A percentile compares a stretch with the other conserved stretches of the same genome.
Evolutionary conservation across 805 yeast genomes (phyloP).

Genomic region (Candida piceae): DNA sequence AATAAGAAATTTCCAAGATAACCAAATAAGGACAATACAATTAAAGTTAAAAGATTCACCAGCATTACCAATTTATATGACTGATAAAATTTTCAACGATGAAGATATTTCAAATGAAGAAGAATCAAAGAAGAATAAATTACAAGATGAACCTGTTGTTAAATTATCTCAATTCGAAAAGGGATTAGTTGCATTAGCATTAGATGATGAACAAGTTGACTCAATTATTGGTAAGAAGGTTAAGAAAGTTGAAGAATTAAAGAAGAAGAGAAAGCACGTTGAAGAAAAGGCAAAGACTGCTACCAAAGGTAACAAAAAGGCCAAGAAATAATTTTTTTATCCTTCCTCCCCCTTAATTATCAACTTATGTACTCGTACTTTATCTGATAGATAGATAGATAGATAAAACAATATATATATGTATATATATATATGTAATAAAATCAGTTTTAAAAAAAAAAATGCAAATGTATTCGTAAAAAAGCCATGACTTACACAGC

Average conservation of each 20-base stretch:
- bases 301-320: conserved; percentile 1
- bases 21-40: conserved; percentile 50
- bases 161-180: conserved; percentile 60
- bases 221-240: conserved; percentile 56
- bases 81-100: conserved; percentile 49
- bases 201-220: conserved; percentile 63
- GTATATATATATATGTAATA: too few species aligned
- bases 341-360: too few species aligned
- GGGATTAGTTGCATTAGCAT: conserved; percentile 76
- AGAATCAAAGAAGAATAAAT: conserved; percentile 17
- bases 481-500: too few species aligned
- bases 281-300: neutral
- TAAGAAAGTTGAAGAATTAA: conserved; percentile 30
- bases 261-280: conserved; percentile 12
- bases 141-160: conserved; percentile 30
- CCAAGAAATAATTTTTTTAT: conserved; percentile 1
- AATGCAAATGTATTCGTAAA: too few species aligned
- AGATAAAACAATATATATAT: too few species aligned
- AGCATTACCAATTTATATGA: conserved; percentile 74
- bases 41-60: conserved; percentile 72
- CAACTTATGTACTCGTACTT: too few species aligned
- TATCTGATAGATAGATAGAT: too few species aligned
- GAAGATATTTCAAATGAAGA: conserved; percentile 41
- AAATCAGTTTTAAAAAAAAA: too few species aligned
- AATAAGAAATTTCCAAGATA: conserved; percentile 38